These are phyloP conservation scores for Pyrenophora seminiperda DNA, from an alignment of 2,329 filamentous ascomycete genomes.

Conservation along the genomic window DNA sequence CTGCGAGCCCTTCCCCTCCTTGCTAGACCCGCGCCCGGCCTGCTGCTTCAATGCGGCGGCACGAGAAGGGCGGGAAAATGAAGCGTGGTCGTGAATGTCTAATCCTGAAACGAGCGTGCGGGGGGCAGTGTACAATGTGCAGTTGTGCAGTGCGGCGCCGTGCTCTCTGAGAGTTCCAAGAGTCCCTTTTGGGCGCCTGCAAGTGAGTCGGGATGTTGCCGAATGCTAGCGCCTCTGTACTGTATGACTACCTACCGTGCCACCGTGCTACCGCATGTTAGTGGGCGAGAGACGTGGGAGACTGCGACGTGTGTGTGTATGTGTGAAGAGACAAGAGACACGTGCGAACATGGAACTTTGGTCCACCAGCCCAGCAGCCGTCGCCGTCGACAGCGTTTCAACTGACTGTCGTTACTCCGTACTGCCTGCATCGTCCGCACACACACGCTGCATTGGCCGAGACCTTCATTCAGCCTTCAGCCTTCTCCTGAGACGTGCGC, in stretches of 20 bases:
- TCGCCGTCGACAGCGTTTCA: no score
- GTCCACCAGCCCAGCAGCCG: no score
- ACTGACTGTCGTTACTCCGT: no score
- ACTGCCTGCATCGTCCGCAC: not conserved
- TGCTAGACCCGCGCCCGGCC: not conserved
- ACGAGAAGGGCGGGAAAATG: not conserved
- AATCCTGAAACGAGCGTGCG: slow-evolving; percentile 21
- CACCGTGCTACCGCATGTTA: not conserved
- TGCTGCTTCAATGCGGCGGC: not conserved
- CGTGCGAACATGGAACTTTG: no score
- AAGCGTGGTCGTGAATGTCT: not conserved
- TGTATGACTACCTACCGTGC: slow-evolving; percentile 1
- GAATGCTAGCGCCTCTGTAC: slow-evolving; percentile 20
- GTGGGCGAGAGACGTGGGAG: not conserved
- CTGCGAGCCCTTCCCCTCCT: slow-evolving; percentile 7
- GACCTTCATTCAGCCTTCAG: no score
- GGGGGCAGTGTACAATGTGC: slow-evolving; percentile 9
- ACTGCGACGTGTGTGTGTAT: no score
- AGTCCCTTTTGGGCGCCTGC: slow-evolving; percentile 10
- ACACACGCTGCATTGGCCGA: slow-evolving; percentile 27
- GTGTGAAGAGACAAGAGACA: slow-evolving; percentile 1
- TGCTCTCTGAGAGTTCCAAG: slow-evolving; percentile 4
- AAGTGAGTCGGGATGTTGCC: slow-evolving; percentile 25
- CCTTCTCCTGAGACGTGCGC: slow-evolving; percentile 39
- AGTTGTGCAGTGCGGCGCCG: no score